Evolutionary conservation across 2,329 filamentous ascomycete species (phyloP).

Genomic region (Verticillium zaregamsianum): DNA sequence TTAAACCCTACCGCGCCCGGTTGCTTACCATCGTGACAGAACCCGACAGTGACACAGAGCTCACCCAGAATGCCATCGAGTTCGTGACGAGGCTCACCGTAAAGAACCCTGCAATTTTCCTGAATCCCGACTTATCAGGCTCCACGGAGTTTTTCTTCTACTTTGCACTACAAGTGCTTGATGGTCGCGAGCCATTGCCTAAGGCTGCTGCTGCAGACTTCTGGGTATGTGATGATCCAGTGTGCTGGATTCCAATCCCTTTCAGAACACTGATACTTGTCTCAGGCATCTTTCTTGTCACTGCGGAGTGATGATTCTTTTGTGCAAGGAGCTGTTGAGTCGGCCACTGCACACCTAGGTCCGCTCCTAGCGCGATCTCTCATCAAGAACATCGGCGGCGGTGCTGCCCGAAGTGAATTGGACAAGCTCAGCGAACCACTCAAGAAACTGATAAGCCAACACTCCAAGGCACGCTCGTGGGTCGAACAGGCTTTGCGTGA

Average conservation of each 20-base stretch:
- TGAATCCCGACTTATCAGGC: conserved; percentile 50
- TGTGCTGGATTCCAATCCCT: neutral
- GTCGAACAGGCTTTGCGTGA: conserved; percentile 55
- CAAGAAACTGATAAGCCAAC: conserved; percentile 59
- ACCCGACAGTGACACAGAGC: conserved; percentile 63
- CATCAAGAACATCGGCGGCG: conserved; percentile 63
- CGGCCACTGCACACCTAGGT: conserved; percentile 55
- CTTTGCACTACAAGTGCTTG: conserved; percentile 66
- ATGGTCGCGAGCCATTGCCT: conserved; percentile 68
- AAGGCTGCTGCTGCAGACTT: conserved; percentile 72
- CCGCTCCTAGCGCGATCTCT: conserved; percentile 57
- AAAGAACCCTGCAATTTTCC: conserved; percentile 57
- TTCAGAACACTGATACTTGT: conserved; percentile 1
- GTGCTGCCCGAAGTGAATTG: conserved; percentile 66
- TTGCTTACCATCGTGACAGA: conserved; percentile 25
- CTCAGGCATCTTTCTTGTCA: conserved; percentile 49
- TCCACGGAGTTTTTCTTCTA: conserved; percentile 64
- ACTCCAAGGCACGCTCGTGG: conserved; percentile 56
- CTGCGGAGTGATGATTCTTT: conserved; percentile 38
- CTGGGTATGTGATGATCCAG: conserved; percentile 51
- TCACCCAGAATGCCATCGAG: conserved; percentile 70
- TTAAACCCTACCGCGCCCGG: neutral
- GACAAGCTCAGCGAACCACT: conserved; percentile 68
- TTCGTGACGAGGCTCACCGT: conserved; percentile 62
- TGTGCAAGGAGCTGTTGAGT: conserved; percentile 38